These are phyloP conservation scores for Penicillium argentinense DNA, from an alignment of 495 filamentous ascomycete species.

Conservation along the genomic window DNA sequence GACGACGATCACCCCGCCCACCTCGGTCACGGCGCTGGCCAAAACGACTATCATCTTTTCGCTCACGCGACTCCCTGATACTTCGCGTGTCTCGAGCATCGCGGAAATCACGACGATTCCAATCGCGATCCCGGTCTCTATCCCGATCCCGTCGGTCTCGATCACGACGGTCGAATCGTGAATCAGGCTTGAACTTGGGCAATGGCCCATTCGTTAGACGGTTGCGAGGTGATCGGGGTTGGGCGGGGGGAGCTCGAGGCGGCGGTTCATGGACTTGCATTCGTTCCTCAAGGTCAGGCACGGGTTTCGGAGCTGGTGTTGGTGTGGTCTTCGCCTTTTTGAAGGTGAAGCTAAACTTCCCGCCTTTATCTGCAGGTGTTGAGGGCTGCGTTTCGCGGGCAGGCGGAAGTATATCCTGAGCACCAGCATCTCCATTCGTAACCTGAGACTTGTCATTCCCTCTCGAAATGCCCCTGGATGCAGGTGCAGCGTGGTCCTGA, in stretches of 20 bases:
- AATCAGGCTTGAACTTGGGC: constrained; percentile 44
- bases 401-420: constrained; percentile 50
- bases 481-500: constrained; percentile 60
- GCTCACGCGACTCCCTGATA: constrained; percentile 51
- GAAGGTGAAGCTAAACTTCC: constrained; percentile 86
- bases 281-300: constrained; percentile 66
- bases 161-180: constrained; percentile 43
- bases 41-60: constrained; percentile 42
- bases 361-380: constrained; percentile 55
- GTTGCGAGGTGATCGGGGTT: constrained; percentile 35
- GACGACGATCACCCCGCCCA: constrained; percentile 31
- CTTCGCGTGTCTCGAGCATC: constrained; percentile 47
- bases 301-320: constrained; percentile 60
- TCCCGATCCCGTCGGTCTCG: constrained; percentile 32
- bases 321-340: constrained; percentile 69
- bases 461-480: constrained; percentile 56
- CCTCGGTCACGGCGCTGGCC: constrained; percentile 39
- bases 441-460: constrained; percentile 57
- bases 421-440: constrained; percentile 22
- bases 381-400: constrained; percentile 46
- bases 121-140: background rate
- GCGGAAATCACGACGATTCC: constrained; percentile 43
- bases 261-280: constrained; percentile 58
- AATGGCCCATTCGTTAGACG: constrained; percentile 38
- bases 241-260: constrained; percentile 32